A percentile compares a stretch with the other conserved stretches of the same genome.
Evolutionary conservation across 176 grass and related monocot species (phyloP).

Genomic region (Cenchrus fungigraminus): DNA sequence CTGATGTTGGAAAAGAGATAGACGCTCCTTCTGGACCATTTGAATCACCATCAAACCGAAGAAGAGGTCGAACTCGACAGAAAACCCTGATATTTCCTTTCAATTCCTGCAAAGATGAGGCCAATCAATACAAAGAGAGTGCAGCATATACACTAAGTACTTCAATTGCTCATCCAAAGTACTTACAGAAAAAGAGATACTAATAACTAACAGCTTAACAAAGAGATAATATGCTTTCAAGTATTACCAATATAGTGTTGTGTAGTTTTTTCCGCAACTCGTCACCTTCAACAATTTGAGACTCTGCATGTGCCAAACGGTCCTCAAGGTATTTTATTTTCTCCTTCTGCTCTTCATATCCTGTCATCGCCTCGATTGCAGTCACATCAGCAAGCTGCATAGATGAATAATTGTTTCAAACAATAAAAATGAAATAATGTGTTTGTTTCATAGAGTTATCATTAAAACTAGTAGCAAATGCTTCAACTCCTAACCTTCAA

Average conservation of each 20-base stretch:
- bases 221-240: not conserved
- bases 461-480: not conserved
- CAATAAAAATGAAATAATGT: not conserved
- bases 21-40: conserved; percentile 45
- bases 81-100: conserved; percentile 99
- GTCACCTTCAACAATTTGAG: conserved; percentile 84
- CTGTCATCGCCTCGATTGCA: conserved; percentile 63
- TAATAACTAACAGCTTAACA: not conserved
- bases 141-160: not conserved
- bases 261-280: conserved; percentile 88
- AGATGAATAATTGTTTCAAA: conserved; percentile 24
- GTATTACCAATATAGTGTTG: conserved; percentile 86
- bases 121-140: not conserved
- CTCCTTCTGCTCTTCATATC: conserved; percentile 67
- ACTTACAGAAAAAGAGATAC: not conserved
- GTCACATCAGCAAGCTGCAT: conserved; percentile 83
- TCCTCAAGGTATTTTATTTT: conserved; percentile 72
- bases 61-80: conserved; percentile 83
- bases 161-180: not conserved
- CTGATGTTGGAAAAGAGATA: conserved; percentile 82
- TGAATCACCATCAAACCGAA: conserved; percentile 49
- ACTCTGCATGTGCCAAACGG: conserved; percentile 72
- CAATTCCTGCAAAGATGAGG: conserved; percentile 66
- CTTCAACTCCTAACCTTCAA: conserved; percentile 55
- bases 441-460: not conserved